Conservation (phyloP, 2,329 filamentous ascomycete genomes). For the Rhynchosporium secalis region DNA sequence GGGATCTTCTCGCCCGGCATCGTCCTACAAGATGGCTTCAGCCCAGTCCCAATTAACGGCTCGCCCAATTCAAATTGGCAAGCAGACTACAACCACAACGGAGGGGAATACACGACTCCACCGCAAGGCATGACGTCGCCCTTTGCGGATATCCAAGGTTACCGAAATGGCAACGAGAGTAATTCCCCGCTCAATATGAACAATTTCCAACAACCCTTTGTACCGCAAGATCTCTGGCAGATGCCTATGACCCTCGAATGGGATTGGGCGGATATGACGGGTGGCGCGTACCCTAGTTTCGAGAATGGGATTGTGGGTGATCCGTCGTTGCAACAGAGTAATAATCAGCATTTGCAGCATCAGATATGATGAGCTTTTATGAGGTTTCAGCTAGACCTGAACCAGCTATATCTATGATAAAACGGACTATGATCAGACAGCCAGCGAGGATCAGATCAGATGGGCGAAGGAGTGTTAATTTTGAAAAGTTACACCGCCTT, state of each 20-base stretch:
- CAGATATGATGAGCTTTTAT: slow-evolving; percentile 25
- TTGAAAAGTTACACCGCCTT: background rate
- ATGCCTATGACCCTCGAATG: slow-evolving; percentile 93
- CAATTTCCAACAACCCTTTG: slow-evolving; percentile 77
- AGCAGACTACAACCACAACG: slow-evolving; percentile 27
- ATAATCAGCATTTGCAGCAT: slow-evolving; percentile 35
- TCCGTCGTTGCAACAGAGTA: slow-evolving; percentile 28
- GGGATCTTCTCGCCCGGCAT: slow-evolving; percentile 35
- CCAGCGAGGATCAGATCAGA: background rate
- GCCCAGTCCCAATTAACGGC: slow-evolving; percentile 30
- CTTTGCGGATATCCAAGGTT: slow-evolving; percentile 35
- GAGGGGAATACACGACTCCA: slow-evolving; percentile 33
- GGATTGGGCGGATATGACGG: slow-evolving; percentile 68
- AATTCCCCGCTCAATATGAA: slow-evolving; percentile 40
- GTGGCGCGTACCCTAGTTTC: slow-evolving; percentile 63
- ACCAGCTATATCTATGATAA: too few relatives aligned
- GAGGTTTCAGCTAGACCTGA: background rate
- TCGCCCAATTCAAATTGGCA: slow-evolving; percentile 35
- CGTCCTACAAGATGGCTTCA: slow-evolving; percentile 35
- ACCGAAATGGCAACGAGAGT: slow-evolving; percentile 35
- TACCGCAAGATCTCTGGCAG: slow-evolving; percentile 92
- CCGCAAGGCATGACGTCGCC: slow-evolving; percentile 33
- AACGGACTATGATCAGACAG: background rate
- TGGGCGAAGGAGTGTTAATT: background rate
- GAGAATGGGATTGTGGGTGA: slow-evolving; percentile 53